phyloP scores from a whole-genome alignment of 78 protist species.

The Capsaspora owczarzaki region DNA sequence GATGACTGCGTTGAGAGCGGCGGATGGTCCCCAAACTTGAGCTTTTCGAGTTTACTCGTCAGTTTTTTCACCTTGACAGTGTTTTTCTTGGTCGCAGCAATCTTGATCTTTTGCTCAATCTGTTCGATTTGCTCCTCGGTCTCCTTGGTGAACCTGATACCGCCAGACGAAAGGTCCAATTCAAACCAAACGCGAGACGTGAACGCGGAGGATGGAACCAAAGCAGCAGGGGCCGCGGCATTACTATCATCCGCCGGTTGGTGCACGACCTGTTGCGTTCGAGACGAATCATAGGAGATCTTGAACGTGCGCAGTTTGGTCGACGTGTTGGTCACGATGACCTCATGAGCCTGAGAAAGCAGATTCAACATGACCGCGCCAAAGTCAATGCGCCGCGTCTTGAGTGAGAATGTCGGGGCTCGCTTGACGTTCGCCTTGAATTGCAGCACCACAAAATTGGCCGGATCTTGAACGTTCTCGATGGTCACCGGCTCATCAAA shows the following conservation, averaged over 20 bases:
- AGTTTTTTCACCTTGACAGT: conserved; percentile 44
- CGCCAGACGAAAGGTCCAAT: not conserved
- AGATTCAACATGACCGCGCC: conserved; percentile 4
- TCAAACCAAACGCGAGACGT: no score
- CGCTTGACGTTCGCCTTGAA: conserved; percentile 53
- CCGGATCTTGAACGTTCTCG: conserved; percentile 50
- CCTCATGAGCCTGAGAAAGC: conserved; percentile 3
- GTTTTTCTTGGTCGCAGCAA: conserved; percentile 44
- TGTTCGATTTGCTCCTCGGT: conserved; percentile 33
- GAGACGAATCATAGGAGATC: no score
- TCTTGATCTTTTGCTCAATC: conserved; percentile 39
- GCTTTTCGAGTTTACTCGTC: conserved; percentile 25
- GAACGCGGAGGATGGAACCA: not conserved
- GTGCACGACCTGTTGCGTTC: no score
- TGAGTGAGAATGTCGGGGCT: conserved; percentile 39
- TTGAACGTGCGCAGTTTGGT: conserved; percentile 12
- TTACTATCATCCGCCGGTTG: no score
- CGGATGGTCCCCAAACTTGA: no score
- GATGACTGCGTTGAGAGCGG: no score
- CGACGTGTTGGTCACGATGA: conserved; percentile 36
- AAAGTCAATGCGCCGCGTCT: conserved; percentile 37
- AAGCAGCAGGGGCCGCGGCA: not conserved
- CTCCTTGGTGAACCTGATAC: conserved; percentile 3
- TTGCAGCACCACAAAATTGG: conserved; percentile 31
- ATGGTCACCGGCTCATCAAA: conserved; percentile 50